A percentile compares a stretch with the other conserved stretches of the same genome.
These are phyloP conservation scores for Verticillium longisporum DNA, from an alignment of 2,329 filamentous ascomycete genomes.

Conservation along the genomic window DNA sequence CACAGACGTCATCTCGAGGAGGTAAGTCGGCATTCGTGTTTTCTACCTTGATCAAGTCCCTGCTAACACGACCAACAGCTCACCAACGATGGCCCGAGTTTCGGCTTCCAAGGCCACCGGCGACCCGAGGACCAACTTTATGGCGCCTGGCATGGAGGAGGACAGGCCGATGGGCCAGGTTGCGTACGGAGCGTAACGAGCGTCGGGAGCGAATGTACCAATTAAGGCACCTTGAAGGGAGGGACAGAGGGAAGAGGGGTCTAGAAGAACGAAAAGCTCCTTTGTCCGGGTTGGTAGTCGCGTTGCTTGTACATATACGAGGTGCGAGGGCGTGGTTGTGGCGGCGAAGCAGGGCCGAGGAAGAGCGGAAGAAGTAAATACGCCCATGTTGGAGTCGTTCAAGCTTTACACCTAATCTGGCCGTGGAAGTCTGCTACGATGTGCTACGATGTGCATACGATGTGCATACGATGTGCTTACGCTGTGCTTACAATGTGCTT, in stretches of 20 bases:
- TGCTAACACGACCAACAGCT: conserved; percentile 46
- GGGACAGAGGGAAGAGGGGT: conserved; percentile 14
- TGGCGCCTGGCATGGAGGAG: conserved; percentile 64
- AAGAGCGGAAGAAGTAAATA: conserved; percentile 14
- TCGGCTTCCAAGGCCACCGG: conserved; percentile 83
- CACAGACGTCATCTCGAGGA: conserved; percentile 93
- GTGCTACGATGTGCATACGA: too few relatives aligned
- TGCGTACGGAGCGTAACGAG: conserved; percentile 46
- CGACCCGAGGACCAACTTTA: conserved; percentile 71
- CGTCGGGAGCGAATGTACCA: neutral
- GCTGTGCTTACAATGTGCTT: too few relatives aligned
- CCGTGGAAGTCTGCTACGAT: too few relatives aligned
- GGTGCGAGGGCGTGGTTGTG: conserved; percentile 3
- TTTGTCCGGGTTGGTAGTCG: conserved; percentile 21
- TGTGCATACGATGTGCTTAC: too few relatives aligned
- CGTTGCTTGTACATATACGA: conserved; percentile 30
- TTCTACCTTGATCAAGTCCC: conserved; percentile 4
- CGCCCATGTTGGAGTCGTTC: conserved; percentile 2
- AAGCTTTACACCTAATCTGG: neutral
- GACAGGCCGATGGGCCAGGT: conserved; percentile 56
- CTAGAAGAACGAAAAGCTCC: conserved; percentile 27
- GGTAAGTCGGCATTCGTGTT: conserved; percentile 46
- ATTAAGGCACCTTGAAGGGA: conserved; percentile 5
- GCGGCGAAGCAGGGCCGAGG: conserved; percentile 3
- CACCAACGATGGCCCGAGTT: conserved; percentile 96